phyloP scores from a whole-genome alignment of 2,329 filamentous ascomycete genomes.

The Metarhizium anisopliae region DNA sequence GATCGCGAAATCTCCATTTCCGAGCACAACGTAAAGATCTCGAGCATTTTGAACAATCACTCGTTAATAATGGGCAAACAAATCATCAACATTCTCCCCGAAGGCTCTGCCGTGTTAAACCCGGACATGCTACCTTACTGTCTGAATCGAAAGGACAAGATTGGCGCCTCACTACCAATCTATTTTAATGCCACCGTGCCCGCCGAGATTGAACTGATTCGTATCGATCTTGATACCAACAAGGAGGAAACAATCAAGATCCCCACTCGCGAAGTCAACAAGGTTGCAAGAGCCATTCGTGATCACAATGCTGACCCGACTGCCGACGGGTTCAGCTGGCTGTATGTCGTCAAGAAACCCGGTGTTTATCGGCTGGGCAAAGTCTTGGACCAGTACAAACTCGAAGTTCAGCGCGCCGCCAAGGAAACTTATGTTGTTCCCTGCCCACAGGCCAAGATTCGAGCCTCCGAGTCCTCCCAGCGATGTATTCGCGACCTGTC shows the following conservation, averaged over 20 bases:
- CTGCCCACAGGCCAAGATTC: slow-evolving; percentile 73
- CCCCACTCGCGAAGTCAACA: slow-evolving; percentile 62
- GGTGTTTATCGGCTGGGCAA: slow-evolving; percentile 79
- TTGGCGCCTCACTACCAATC: slow-evolving; percentile 63
- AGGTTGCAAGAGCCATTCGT: slow-evolving; percentile 60
- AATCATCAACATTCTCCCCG: slow-evolving; percentile 94
- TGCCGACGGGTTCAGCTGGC: slow-evolving; percentile 55
- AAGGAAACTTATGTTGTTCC: slow-evolving; percentile 76
- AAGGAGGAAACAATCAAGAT: slow-evolving; percentile 74
- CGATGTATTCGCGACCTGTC: slow-evolving; percentile 86
- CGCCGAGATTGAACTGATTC: slow-evolving; percentile 78
- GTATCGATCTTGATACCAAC: slow-evolving; percentile 75
- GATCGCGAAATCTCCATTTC: slow-evolving; percentile 89
- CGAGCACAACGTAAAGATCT: slow-evolving; percentile 85
- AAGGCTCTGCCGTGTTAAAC: slow-evolving; percentile 89
- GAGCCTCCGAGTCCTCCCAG: slow-evolving; percentile 49
- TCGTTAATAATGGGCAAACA: slow-evolving; percentile 93
- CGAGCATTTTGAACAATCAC: slow-evolving; percentile 79
- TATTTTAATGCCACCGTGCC: slow-evolving; percentile 91
- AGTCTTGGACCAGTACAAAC: slow-evolving; percentile 86
- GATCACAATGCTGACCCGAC: slow-evolving; percentile 56
- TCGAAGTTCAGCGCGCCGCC: slow-evolving; percentile 72
- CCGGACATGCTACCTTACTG: slow-evolving; percentile 75
- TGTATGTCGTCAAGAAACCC: slow-evolving; percentile 71
- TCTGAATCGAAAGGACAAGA: slow-evolving; percentile 53